Base-by-base conservation (phyloP, 2,329 filamentous ascomycete species). In the Epichloe festucae region DNA sequence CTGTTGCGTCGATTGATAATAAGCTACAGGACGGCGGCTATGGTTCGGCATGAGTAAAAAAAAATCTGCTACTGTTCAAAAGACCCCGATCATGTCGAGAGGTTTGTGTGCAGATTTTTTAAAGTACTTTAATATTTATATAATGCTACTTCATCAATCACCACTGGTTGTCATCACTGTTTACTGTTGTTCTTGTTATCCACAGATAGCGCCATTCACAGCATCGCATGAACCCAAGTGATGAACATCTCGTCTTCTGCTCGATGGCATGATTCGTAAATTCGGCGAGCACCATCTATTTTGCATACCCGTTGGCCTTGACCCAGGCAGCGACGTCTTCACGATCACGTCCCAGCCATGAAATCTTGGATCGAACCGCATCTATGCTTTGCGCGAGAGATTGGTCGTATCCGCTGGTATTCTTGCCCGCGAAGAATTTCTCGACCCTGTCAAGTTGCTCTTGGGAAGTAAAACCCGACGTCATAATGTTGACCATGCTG, bases 371-470 rank as follows among this genome's bases (percentile, higher is more conserved):
- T 55, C 80, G 79, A 61, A 96, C 85, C 4, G 83, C 77, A 66
- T 97, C 91, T 59, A 85, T 77, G 66, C 85, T 91, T 74, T 97
- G 91, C n/a, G 89, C 88, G 53, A 97, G 73, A 47, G 87, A 83
- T 65, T 90, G 84, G 63, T 95, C 88, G 62, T 89, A 97, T 43
- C 89, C 79, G 68, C 76, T 95, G 54, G 85, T 94, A 65, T 87
- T 88, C 73, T 87, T 89, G 57, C 77, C 73, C 36, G 74, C 75
- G 65, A 96, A 97, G 77, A 96, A 97, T 5, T 74, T 72, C 67
- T 91, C 76, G 23, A 96, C 82, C 54, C 83, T 78, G 56, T 81
- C 76, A 53, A 91, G 73, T 69, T 95, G 89, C 60, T 85, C 81
- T 55, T 81, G 72, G 54, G 78, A 84, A 19, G 87, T 87, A 70